phyloP scores from a whole-genome alignment of 2,329 filamentous ascomycete species.

The Graphiopsis chlorocephala region DNA sequence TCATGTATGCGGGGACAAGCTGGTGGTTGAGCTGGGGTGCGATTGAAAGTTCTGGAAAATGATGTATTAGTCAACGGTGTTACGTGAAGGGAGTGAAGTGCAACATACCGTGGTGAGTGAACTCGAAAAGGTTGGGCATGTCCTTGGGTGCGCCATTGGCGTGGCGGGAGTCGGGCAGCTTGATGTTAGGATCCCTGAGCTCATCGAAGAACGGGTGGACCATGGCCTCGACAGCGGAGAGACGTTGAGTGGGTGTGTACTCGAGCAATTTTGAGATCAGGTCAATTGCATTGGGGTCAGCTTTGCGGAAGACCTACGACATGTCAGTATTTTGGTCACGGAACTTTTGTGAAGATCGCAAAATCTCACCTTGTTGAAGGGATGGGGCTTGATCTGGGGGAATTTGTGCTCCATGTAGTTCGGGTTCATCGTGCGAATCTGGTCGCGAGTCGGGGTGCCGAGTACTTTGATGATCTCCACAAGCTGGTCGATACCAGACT shows the following conservation, averaged over 20 bases:
- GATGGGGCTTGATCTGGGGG: constrained; percentile 98
- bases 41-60: constrained; percentile 82
- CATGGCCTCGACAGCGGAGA: constrained; percentile 94
- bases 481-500: constrained; percentile 96
- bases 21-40: constrained; percentile 80
- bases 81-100: constrained; percentile 18
- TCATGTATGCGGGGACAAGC: constrained; percentile 81
- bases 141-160: constrained; percentile 76
- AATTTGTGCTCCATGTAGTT: constrained; percentile 99
- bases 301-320: constrained; percentile 84
- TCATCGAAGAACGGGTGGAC: constrained; percentile 98
- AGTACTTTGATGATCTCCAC: constrained; percentile 99
- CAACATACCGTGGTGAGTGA: constrained; percentile 81
- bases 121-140: constrained; percentile 86
- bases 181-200: constrained; percentile 84
- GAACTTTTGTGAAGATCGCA: not conserved
- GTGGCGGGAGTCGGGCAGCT: constrained; percentile 90
- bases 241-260: constrained; percentile 93
- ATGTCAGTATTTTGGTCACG: not conserved
- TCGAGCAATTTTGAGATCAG: constrained; percentile 90
- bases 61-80: constrained; percentile 2
- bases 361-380: constrained; percentile 77
- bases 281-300: constrained; percentile 87
- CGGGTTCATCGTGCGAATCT: constrained; percentile 99
- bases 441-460: constrained; percentile 92